These are phyloP conservation scores for Phtheirospermum japonicum DNA, from an alignment of 257 asterid species.

Conservation along the genomic window DNA sequence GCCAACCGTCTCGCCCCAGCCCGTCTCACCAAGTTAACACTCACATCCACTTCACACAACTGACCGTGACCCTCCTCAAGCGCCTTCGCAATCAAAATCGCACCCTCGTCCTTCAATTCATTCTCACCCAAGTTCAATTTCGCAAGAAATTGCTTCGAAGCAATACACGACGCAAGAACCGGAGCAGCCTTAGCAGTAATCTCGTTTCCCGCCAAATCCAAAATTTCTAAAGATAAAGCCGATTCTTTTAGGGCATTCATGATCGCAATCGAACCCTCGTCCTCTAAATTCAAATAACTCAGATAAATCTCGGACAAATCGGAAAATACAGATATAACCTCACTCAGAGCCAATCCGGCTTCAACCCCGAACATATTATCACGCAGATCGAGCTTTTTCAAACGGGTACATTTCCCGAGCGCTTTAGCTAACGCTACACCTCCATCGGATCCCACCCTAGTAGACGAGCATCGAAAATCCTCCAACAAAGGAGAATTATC, in stretches of 20 bases:
- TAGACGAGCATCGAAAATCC: conserved; percentile 84
- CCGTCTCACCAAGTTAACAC: conserved; percentile 66
- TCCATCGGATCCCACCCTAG: conserved; percentile 81
- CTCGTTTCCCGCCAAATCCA: conserved; percentile 96
- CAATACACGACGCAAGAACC: conserved; percentile 66
- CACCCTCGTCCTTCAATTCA: conserved; percentile 90
- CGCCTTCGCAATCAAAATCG: conserved; percentile 77
- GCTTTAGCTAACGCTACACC: conserved; percentile 73
- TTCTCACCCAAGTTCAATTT: conserved; percentile 72
- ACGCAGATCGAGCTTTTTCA: conserved; percentile 80
- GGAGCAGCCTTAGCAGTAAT: conserved; percentile 78
- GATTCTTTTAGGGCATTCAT: conserved; percentile 65
- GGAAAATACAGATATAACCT: conserved; percentile 46
- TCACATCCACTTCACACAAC: conserved; percentile 76
- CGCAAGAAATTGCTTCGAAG: conserved; percentile 65
- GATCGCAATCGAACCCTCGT: conserved; percentile 73
- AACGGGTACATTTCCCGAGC: conserved; percentile 49
- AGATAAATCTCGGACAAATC: conserved; percentile 63
- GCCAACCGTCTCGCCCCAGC: conserved; percentile 92
- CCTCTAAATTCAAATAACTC: conserved; percentile 87
- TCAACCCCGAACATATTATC: conserved; percentile 92
- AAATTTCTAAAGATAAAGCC: conserved; percentile 64
- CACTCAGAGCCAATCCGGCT: conserved; percentile 69
- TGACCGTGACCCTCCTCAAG: conserved; percentile 80
- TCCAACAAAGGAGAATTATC: conserved; percentile 58